These are phyloP conservation scores for Cucurbita moschata DNA, from an alignment of 306 rosid species.

Conservation along the genomic window DNA sequence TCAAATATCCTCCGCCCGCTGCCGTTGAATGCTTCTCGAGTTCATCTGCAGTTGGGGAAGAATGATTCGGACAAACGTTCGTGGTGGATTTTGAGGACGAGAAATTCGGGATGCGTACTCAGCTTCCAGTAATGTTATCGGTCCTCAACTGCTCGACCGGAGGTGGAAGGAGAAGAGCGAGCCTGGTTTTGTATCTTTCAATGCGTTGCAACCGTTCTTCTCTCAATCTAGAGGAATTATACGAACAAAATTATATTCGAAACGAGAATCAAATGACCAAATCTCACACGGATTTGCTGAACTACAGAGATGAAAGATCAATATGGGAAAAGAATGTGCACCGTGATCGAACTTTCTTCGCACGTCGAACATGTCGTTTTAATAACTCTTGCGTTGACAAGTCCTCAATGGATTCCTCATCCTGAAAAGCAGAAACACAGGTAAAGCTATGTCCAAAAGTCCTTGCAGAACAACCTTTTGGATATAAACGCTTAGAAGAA, in stretches of 20 bases:
- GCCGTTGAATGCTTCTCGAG: not conserved
- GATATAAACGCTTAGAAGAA: not conserved
- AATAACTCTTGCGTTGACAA: conserved; percentile 41
- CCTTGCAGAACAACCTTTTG: not conserved
- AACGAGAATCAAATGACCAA: not conserved
- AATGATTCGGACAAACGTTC: not conserved
- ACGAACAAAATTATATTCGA: not conserved
- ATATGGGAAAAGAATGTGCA: conserved; percentile 16
- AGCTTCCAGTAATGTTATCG: conserved; percentile 51
- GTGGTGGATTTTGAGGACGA: not conserved
- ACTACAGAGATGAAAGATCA: not conserved
- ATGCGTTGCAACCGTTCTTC: conserved; percentile 58
- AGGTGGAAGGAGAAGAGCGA: conserved; percentile 80
- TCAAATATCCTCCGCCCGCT: not conserved
- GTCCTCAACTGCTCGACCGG: conserved; percentile 45
- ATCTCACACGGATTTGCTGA: not conserved
- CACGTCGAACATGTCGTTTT: conserved; percentile 55
- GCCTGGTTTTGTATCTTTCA: conserved; percentile 65
- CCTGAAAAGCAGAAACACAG: conserved; percentile 15
- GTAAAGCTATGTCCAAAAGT: not conserved
- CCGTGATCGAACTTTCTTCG: conserved; percentile 78
- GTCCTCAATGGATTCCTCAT: conserved; percentile 32
- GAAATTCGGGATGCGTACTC: not conserved
- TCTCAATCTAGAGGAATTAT: conserved; percentile 36
- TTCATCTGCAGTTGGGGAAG: not conserved